phyloP scores from a whole-genome alignment of 1,139 yeast genomes.

The Lodderomyces elongisporus region DNA sequence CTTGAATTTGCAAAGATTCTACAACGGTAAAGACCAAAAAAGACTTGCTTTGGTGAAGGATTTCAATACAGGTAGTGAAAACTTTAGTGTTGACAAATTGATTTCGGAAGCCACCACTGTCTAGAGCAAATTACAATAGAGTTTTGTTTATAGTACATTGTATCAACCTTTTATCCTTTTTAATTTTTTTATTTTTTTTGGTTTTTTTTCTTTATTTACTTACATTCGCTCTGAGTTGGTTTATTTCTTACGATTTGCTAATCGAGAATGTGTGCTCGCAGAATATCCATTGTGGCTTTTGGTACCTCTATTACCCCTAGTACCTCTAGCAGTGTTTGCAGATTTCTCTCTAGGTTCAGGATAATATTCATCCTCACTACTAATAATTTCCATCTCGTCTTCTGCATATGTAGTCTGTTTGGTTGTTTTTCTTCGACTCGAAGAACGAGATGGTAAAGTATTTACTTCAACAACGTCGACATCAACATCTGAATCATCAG shows the following conservation, averaged over 20 bases:
- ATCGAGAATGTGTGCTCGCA: no score
- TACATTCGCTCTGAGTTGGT: constrained; percentile 5
- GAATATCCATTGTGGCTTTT: no score
- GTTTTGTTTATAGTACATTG: constrained; percentile 4
- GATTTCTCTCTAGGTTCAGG: constrained; percentile 4
- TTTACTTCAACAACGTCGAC: constrained; percentile 5
- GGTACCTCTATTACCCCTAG: no score
- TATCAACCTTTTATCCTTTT: background rate
- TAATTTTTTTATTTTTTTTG: background rate
- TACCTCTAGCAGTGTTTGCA: no score
- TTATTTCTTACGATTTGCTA: no score
- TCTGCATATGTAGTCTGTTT: constrained; percentile 6
- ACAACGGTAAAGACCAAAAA: constrained; percentile 51
- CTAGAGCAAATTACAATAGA: constrained; percentile 2
- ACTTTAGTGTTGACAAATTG: constrained; percentile 62
- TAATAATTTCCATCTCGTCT: constrained; percentile 10
- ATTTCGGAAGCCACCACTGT: constrained; percentile 64
- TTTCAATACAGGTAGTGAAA: constrained; percentile 64
- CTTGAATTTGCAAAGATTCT: constrained; percentile 81
- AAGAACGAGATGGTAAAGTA: background rate
- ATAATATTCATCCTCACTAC: constrained; percentile 13
- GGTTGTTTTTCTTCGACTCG: constrained; percentile 2
- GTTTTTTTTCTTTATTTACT: constrained; percentile 1
- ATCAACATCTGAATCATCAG: constrained; percentile 12
- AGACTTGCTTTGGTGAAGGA: constrained; percentile 54